phyloP scores from a whole-genome alignment of 2,329 filamentous ascomycete genomes.

The Aureobasidium sp. region DNA sequence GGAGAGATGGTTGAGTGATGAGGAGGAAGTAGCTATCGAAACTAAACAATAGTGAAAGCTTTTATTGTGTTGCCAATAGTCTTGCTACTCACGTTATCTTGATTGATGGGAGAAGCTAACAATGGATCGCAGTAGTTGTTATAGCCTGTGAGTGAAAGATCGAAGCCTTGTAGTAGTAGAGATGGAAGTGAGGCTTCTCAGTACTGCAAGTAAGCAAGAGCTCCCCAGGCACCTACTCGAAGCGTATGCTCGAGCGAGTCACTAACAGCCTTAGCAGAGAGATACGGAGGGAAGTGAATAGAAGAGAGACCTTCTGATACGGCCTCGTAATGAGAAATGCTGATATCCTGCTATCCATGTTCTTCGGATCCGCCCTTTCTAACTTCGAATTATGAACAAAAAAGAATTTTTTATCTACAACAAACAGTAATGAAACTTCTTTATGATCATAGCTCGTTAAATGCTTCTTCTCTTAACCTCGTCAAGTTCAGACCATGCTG shows the following conservation, averaged over 20 bases:
- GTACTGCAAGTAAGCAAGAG: too few relatives aligned
- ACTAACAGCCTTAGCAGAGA: too few relatives aligned
- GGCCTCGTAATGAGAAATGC: not conserved
- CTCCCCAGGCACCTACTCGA: too few relatives aligned
- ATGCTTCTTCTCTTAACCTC: not conserved
- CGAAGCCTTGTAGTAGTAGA: too few relatives aligned
- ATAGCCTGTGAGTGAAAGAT: too few relatives aligned
- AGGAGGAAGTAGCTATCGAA: too few relatives aligned
- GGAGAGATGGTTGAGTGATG: too few relatives aligned
- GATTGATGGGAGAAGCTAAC: not conserved
- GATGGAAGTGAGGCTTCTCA: too few relatives aligned
- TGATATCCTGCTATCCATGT: constrained; percentile 1
- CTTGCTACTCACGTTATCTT: too few relatives aligned
- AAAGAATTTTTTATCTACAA: constrained; percentile 8
- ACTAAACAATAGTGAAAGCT: not conserved
- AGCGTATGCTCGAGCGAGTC: too few relatives aligned
- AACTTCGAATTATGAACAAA: constrained; percentile 4
- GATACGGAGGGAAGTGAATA: too few relatives aligned
- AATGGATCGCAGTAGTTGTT: not conserved
- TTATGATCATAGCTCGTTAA: constrained; percentile 14
- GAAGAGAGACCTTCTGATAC: not conserved
- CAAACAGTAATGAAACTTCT: constrained; percentile 9
- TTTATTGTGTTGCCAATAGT: not conserved
- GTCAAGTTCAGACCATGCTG: not conserved
- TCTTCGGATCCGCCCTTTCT: not conserved